These are phyloP conservation scores for Pilobolus umbonatus DNA, from an alignment of 192 early-diverging fungal genomes.

Conservation along the genomic window DNA sequence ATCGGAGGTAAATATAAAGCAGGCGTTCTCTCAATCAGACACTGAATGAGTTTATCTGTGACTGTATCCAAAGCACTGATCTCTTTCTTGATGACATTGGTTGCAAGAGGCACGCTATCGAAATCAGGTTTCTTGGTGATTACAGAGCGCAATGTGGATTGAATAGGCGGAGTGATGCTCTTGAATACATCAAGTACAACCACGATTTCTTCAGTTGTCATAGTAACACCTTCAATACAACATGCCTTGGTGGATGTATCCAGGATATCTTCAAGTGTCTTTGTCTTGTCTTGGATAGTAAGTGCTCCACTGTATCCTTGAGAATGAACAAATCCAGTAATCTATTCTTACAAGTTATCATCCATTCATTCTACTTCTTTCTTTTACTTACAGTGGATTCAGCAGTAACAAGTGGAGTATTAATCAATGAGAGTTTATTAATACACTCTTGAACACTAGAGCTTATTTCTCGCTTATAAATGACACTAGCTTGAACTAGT, in stretches of 20 bases:
- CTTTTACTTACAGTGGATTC: background rate
- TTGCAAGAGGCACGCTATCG: background rate
- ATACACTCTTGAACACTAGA: background rate
- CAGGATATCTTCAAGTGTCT: background rate
- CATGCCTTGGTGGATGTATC: background rate
- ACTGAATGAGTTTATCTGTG: background rate
- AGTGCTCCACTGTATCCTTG: background rate
- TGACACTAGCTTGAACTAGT: background rate
- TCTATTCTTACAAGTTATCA: background rate
- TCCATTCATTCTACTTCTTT: background rate
- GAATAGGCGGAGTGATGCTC: background rate
- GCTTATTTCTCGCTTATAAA: background rate
- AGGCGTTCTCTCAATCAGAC: too few species aligned
- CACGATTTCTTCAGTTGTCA: background rate
- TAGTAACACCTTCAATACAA: background rate
- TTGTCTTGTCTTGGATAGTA: background rate
- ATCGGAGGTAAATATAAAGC: too few species aligned
- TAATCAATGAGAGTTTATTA: background rate
- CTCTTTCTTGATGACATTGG: background rate
- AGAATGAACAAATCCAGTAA: background rate
- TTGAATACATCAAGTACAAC: background rate
- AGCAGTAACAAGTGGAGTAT: background rate
- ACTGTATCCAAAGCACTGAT: background rate
- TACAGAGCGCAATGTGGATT: background rate
- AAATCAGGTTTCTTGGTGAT: background rate